Evolutionary conservation across 768 basidiomycete genomes (phyloP).

Genomic region (Jaapia argillacea): DNA sequence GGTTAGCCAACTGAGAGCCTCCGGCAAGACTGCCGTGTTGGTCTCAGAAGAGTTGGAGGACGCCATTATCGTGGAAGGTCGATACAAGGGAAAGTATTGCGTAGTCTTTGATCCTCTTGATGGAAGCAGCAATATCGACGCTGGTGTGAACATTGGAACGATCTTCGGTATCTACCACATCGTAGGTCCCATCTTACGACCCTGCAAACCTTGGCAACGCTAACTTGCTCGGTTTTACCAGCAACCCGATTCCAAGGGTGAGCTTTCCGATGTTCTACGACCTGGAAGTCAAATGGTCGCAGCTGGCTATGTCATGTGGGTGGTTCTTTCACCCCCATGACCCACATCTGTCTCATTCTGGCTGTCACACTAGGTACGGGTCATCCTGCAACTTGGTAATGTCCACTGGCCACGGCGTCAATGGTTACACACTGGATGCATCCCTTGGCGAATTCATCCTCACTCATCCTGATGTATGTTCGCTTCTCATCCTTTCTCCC

Average conservation of each 20-base stretch:
- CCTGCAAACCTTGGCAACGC: not conserved
- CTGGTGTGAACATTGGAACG: constrained; percentile 95
- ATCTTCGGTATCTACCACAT: constrained; percentile 96
- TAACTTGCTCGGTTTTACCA: too few relatives aligned
- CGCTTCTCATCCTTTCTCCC: constrained; percentile 2
- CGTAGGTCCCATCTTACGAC: constrained; percentile 45
- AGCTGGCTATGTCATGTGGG: constrained; percentile 93
- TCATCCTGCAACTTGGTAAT: constrained; percentile 96
- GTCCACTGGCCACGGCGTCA: constrained; percentile 90
- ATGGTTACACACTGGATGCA: constrained; percentile 96
- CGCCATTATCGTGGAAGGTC: constrained; percentile 81
- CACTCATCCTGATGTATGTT: constrained; percentile 87
- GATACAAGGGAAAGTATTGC: constrained; percentile 81
- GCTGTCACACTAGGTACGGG: constrained; percentile 49
- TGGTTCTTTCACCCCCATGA: constrained; percentile 6
- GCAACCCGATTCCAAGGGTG: too few relatives aligned
- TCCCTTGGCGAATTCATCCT: constrained; percentile 96
- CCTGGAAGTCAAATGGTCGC: constrained; percentile 97
- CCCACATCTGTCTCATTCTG: not conserved
- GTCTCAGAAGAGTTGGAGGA: constrained; percentile 95
- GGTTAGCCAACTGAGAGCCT: constrained; percentile 92
- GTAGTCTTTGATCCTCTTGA: constrained; percentile 98
- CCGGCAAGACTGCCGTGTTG: constrained; percentile 94
- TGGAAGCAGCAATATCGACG: constrained; percentile 94
- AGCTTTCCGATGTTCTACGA: constrained; percentile 78